These are phyloP conservation scores for Nemania sp. DNA, from an alignment of 2,329 filamentous ascomycete genomes.

Conservation along the genomic window DNA sequence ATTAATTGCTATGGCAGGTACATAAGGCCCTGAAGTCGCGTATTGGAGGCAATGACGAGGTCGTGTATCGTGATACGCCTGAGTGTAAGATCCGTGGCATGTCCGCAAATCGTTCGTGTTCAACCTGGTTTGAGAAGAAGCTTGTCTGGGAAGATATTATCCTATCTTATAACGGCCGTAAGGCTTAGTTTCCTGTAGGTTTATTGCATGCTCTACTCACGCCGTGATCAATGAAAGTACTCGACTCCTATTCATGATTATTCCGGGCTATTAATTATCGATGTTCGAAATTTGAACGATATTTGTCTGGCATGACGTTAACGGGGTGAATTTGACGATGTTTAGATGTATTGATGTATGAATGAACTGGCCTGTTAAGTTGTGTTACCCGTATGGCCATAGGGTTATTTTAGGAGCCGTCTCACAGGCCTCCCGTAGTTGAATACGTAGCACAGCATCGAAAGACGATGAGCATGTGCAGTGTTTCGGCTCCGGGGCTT, in stretches of 20 bases:
- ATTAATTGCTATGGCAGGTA: too few species aligned
- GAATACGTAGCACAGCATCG: constrained; percentile 17
- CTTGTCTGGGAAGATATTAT: neutral
- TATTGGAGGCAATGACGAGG: neutral
- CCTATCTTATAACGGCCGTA: constrained; percentile 25
- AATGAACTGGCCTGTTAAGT: too few species aligned
- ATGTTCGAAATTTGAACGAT: too few species aligned
- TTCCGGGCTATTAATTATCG: too few species aligned
- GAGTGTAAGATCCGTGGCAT: constrained; percentile 8
- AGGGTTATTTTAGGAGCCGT: neutral
- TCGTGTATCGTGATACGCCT: constrained; percentile 4
- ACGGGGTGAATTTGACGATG: too few species aligned
- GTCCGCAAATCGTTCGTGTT: constrained; percentile 6
- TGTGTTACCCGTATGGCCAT: too few species aligned
- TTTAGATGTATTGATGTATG: neutral
- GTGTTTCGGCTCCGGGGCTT: constrained; percentile 1
- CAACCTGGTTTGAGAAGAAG: neutral
- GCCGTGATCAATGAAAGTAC: neutral
- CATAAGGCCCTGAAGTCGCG: too few species aligned
- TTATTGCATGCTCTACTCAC: neutral
- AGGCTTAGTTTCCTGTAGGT: neutral
- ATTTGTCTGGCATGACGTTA: too few species aligned
- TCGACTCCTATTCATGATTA: too few species aligned
- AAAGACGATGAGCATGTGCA: constrained; percentile 7
- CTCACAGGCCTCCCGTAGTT: constrained; percentile 8